phyloP scores from a whole-genome alignment of 148 eudicot genomes.

The Amaranthus hypochondriacus region DNA sequence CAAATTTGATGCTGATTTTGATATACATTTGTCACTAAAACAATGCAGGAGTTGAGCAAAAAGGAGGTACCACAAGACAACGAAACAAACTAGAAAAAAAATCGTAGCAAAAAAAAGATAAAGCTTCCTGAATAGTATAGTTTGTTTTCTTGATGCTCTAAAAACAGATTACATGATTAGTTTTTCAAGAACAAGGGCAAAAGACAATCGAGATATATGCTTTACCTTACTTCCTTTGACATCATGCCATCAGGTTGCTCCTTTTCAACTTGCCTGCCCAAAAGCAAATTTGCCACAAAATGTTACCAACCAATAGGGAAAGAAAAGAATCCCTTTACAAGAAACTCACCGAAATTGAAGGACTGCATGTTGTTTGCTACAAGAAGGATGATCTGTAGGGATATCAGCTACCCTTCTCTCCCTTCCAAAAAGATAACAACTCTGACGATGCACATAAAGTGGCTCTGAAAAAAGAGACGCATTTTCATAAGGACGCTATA shows the following conservation, averaged over 20 bases:
- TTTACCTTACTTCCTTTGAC: constrained; percentile 64
- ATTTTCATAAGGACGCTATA: constrained; percentile 7
- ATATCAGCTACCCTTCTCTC: constrained; percentile 95
- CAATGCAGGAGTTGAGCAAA: not conserved
- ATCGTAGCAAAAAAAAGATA: not conserved
- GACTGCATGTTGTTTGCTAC: constrained; percentile 97
- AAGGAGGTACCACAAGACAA: not conserved
- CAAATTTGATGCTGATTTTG: not conserved
- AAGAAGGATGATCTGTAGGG: constrained; percentile 90
- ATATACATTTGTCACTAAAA: not conserved
- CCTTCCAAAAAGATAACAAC: constrained; percentile 91
- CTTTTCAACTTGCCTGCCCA: constrained; percentile 80
- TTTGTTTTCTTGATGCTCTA: not conserved
- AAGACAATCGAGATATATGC: not conserved
- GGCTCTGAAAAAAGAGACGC: constrained; percentile 57
- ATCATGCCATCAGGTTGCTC: constrained; percentile 82
- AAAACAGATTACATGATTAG: not conserved
- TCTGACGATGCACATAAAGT: constrained; percentile 90
- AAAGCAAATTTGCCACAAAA: constrained; percentile 12
- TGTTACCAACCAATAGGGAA: not conserved
- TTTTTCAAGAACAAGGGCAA: not conserved
- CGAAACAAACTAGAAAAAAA: not conserved
- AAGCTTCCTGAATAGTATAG: too few species aligned
- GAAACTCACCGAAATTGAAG: constrained; percentile 65
- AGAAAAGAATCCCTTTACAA: not conserved